Evolutionary conservation across 495 filamentous ascomycete species (phyloP).

Genomic region (Baudoinia panamericana): DNA sequence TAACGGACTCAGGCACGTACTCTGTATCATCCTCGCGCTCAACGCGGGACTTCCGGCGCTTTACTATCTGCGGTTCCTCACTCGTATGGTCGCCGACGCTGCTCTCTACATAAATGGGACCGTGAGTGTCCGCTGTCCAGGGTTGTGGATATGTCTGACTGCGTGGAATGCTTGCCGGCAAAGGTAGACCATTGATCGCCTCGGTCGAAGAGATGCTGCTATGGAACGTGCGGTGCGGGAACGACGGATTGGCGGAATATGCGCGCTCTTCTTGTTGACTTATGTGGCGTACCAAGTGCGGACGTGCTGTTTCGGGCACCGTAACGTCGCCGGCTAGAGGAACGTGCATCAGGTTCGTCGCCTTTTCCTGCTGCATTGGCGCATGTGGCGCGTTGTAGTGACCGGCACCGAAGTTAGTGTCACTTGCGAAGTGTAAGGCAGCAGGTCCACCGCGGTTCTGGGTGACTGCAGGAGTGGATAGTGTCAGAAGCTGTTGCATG

Average conservation of each 20-base stretch:
- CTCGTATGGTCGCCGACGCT: background rate
- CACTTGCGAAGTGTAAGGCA: too few relatives aligned
- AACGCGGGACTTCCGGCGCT: conserved; percentile 3
- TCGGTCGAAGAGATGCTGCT: background rate
- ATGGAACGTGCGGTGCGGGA: background rate
- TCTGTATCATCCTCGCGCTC: conserved; percentile 1
- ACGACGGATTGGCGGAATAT: background rate
- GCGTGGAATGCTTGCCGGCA: background rate
- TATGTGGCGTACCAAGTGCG: background rate
- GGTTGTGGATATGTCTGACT: background rate
- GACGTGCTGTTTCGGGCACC: background rate
- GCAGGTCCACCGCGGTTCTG: too few relatives aligned
- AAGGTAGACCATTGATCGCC: background rate
- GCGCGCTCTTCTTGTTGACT: background rate
- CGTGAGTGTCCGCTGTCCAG: background rate
- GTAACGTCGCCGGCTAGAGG: background rate
- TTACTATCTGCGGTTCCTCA: background rate
- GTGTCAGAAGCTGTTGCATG: too few relatives aligned
- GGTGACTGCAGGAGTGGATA: too few relatives aligned
- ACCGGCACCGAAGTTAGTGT: too few relatives aligned
- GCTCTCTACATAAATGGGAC: background rate
- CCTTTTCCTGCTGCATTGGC: background rate
- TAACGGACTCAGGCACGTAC: conserved; percentile 1
- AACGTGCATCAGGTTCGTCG: conserved; percentile 1
- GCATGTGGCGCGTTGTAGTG: background rate